phyloP scores from a whole-genome alignment of 2,329 filamentous ascomycete species.

The Triangularia setosa region DNA sequence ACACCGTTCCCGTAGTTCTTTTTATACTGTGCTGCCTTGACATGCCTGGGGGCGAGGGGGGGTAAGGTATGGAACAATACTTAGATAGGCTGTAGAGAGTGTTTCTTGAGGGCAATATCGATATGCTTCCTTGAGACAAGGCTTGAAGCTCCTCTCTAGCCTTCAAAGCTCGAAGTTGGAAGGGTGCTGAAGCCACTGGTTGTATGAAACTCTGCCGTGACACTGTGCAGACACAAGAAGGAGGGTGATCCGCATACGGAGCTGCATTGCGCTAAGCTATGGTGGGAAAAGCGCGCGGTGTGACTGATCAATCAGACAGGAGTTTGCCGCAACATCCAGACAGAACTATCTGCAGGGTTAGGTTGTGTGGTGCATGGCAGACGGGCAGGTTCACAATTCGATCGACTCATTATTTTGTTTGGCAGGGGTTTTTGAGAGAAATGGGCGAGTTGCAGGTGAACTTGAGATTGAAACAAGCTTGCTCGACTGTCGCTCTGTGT shows the following conservation, averaged over 20 bases:
- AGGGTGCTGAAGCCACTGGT: neutral
- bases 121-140: too few relatives aligned
- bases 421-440: conserved; percentile 17
- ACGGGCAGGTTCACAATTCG: conserved; percentile 4
- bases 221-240: conserved; percentile 19
- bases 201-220: conserved; percentile 14
- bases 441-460: conserved; percentile 16
- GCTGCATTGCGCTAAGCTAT: conserved; percentile 15
- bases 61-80: too few relatives aligned
- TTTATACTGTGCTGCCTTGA: neutral
- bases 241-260: conserved; percentile 14
- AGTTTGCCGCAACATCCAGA: conserved; percentile 18
- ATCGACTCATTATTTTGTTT: conserved; percentile 13
- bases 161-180: neutral
- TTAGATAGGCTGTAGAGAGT: too few relatives aligned
- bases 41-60: too few relatives aligned
- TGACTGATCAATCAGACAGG: conserved; percentile 24
- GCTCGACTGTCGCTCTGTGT: too few relatives aligned
- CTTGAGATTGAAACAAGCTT: neutral
- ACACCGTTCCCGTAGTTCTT: neutral
- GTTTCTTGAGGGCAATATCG: too few relatives aligned
- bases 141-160: too few relatives aligned
- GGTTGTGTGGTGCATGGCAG: conserved; percentile 13
- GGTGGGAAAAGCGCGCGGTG: conserved; percentile 14
- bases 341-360: conserved; percentile 4